Base-by-base conservation (phyloP, 768 basidiomycete species). In the Solioccasus polychromus region DNA sequence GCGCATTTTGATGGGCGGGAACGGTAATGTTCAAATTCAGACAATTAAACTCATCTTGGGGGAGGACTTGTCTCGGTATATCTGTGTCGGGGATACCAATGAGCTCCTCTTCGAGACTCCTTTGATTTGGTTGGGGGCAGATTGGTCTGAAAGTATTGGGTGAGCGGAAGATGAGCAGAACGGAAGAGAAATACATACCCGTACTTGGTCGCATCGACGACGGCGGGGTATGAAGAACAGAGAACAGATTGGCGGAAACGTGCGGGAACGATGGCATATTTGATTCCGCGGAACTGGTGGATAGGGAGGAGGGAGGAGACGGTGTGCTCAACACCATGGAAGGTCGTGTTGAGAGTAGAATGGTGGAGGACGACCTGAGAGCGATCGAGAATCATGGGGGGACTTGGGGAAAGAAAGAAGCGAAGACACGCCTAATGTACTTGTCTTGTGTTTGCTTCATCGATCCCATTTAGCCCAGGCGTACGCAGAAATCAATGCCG, bases 21-120 rank as follows among this genome's bases (percentile, higher is more conserved):
- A 78, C 77, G n/a, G 85, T 87, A 42, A 90, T 85, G 64, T 87
- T 88, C 48, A 90, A 63, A 59, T 88, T 90, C 19, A 89, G 70
- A 63, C 88, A 90, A 42, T 86, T 83, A 29, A 88, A 86, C 63
- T 90, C 88, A 60, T 86, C 76, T 40, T 85, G 81, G 51, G 73
- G 72, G 28, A 85, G 66, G 11, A 64, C 55, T 59, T 84, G 82
- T 38, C 68, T 64, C 0, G 83, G 81, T 7, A 77, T 65, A 25
- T 77, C 74, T 10, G 73, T 71, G 18, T 74, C 71, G 11, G 76
- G 60, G 15, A 87, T 66, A 34, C 79, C 80, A 31, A 87, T 79
- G 11, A 89, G 62, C 20, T 78, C 70, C 39, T 84, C 83, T 48
- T 88, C 85, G 39, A 76, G 53, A 20, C 69, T 66, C 55, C 67